These are phyloP conservation scores for Microdochium paspali DNA, from an alignment of 2,329 filamentous ascomycete species.

Conservation along the genomic window DNA sequence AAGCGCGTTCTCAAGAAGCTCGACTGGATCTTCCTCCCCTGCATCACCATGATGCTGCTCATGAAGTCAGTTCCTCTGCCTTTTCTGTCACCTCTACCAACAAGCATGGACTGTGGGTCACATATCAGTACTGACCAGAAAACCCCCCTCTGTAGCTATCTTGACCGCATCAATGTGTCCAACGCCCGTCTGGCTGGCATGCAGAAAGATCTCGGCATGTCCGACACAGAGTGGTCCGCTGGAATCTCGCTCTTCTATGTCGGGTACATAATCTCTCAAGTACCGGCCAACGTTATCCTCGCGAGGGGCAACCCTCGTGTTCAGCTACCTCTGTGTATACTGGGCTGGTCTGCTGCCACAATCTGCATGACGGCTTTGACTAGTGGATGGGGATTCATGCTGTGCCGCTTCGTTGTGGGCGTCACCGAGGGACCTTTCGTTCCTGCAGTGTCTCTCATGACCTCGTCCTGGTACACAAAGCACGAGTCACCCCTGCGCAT, in stretches of 20 bases:
- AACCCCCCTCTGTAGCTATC: constrained; percentile 25
- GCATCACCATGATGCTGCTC: constrained; percentile 18
- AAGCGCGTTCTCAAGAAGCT: constrained; percentile 15
- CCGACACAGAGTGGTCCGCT: constrained; percentile 24
- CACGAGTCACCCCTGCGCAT: constrained; percentile 31
- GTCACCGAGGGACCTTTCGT: constrained; percentile 28
- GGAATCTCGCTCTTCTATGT: constrained; percentile 34
- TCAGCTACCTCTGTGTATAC: constrained; percentile 26
- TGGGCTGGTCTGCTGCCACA: constrained; percentile 31
- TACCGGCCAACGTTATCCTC: constrained; percentile 35
- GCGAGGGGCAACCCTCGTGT: constrained; percentile 25
- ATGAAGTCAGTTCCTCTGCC: constrained; percentile 15
- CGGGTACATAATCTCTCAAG: constrained; percentile 34
- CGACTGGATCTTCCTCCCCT: constrained; percentile 17
- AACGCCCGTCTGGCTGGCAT: constrained; percentile 28
- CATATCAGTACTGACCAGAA: not conserved
- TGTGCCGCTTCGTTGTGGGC: constrained; percentile 21
- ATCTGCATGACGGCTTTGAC: constrained; percentile 31
- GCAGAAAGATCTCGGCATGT: constrained; percentile 23
- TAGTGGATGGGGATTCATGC: constrained; percentile 15
- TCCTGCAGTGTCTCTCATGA: constrained; percentile 35
- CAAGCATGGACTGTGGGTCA: no score
- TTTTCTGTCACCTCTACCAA: no score
- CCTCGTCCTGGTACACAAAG: constrained; percentile 37
- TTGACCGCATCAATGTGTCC: constrained; percentile 41